Base-by-base conservation (phyloP, 2,329 filamentous ascomycete species). In the Sclerotinia subarctica region DNA sequence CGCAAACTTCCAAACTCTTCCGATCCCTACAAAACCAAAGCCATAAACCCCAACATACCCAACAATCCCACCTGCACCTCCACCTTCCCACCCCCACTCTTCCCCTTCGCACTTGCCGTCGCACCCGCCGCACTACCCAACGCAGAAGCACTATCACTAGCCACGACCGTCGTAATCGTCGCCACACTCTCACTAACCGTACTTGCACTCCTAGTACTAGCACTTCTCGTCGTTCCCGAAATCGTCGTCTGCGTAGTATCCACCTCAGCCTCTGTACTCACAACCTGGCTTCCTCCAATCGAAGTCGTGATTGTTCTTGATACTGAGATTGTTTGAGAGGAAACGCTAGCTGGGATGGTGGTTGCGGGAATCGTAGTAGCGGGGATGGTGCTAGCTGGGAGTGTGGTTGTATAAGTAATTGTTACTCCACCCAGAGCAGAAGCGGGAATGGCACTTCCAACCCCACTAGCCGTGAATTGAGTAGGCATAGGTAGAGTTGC, bases 371-470 rank as follows among this genome's bases (percentile, higher is more conserved):
- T 52, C 21, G 70, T 72, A 24, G 65, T 68, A 6, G 69, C 67
- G 1, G 52, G 44, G 2, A 72, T 38, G 1, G 70, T 73, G 2
- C 77, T 78, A 1, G 66, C 70, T 0, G 70, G 63, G 10, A 74
- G 17, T 1, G 73, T 76, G 0, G 72, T 74, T 2, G 70, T 73
- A 47, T 71, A 73, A 0, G 74, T 81, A 42, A 77, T 73, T 0
- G 78, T 78, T 5, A 79, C 70, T 15, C 76, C 78, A 21, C 80
- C 82, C 13, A 84, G 74, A 56, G 78, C 79, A 11, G 77, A 79
- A 0, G 78, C 77, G 0, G 82, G 82, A 52, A 84, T 81, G 0
- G 81, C 81, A 24, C 75, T 78, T 8, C 82, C 82, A 3, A 81
- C 78, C 19, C 82, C 82, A 1, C 77, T 77, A 21, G 77, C 80